Percentiles rank a stretch among this genome's conserved stretches.
phyloP scores from a whole-genome alignment of 2,329 filamentous ascomycete species.

The Fusarium subtropicale region DNA sequence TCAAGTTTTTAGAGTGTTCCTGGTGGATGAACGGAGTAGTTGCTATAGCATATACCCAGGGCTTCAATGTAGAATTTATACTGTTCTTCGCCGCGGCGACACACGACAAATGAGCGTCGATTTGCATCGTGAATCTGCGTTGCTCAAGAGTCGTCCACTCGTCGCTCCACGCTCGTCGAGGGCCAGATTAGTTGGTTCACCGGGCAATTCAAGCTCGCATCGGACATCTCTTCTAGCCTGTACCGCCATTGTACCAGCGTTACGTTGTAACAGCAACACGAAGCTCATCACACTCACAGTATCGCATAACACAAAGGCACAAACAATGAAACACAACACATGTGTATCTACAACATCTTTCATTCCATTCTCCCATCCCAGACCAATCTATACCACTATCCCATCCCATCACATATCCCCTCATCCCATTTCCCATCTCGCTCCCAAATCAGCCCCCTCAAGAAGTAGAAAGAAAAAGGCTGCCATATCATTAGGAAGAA shows the following conservation, averaged over 20 bases:
- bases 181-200: neutral
- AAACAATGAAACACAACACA: neutral
- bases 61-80: conserved; percentile 14
- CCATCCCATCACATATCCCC: neutral
- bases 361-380: neutral
- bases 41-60: conserved; percentile 35
- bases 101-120: rapidly evolving
- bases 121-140: neutral
- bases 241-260: neutral
- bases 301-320: neutral
- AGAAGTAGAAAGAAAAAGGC: conserved; percentile 28
- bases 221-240: neutral
- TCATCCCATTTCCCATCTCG: neutral
- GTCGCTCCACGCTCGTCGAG: too few relatives aligned
- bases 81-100: neutral
- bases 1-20: neutral
- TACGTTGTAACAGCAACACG: neutral
- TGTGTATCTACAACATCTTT: neutral
- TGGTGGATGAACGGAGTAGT: neutral
- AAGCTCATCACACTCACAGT: neutral
- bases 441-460: neutral
- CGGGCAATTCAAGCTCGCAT: neutral
- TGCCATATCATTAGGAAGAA: conserved; percentile 41
- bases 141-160: neutral
- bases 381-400: neutral